A percentile compares a stretch with the other conserved stretches of the same genome.
Conservation (phyloP, 2,329 filamentous ascomycete genomes). For the Pseudogymnoascus sp. region DNA sequence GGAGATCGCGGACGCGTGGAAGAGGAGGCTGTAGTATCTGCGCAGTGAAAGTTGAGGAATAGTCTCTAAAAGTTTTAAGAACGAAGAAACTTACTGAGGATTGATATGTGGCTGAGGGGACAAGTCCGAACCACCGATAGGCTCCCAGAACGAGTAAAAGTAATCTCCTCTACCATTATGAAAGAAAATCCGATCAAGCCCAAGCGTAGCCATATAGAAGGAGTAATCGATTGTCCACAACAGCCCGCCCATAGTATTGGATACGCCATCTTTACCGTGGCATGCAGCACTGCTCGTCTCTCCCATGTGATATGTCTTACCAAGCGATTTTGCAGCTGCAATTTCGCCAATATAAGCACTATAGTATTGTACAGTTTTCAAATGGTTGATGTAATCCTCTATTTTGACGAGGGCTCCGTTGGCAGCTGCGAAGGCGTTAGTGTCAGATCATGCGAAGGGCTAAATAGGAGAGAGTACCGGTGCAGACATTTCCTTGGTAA, state of each 20-base stretch:
- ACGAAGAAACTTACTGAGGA: neutral
- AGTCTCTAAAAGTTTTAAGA: neutral
- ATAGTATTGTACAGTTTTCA: neutral
- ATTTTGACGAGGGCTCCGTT: neutral
- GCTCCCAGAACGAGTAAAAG: constrained; percentile 19
- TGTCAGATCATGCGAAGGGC: neutral
- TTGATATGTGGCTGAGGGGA: neutral
- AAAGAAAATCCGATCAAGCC: constrained; percentile 21
- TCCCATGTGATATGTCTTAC: constrained; percentile 20
- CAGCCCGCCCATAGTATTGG: constrained; percentile 22
- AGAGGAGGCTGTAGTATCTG: neutral
- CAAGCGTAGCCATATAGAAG: constrained; percentile 20
- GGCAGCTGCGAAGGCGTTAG: neutral
- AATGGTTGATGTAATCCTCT: neutral
- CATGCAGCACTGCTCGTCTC: constrained; percentile 28
- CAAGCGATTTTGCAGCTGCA: neutral
- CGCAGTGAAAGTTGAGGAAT: neutral
- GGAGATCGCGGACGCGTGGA: neutral
- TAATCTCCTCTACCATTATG: constrained; percentile 12
- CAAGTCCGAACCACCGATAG: neutral
- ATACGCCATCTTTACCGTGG: constrained; percentile 21
- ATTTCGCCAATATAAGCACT: neutral
- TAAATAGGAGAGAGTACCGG: neutral
- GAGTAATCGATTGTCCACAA: constrained; percentile 24
- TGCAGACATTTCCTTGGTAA: neutral